A percentile compares a stretch with the other conserved stretches of the same genome.
These are phyloP conservation scores for Agaricus sinodeliciosus DNA, from an alignment of 768 basidiomycete species.

Conservation along the genomic window DNA sequence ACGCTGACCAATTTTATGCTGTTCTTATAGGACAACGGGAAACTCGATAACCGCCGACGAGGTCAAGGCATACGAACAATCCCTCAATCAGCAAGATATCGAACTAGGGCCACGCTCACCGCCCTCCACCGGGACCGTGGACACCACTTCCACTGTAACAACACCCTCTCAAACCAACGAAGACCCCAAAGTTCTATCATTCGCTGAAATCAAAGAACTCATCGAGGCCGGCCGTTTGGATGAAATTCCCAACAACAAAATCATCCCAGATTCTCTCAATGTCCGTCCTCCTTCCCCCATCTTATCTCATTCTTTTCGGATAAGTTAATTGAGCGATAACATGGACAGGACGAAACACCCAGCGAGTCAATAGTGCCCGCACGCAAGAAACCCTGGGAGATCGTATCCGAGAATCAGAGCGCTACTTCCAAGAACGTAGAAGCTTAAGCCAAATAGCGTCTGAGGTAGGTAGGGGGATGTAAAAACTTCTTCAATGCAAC, in stretches of 20 bases:
- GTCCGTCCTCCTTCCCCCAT: conserved; percentile 26
- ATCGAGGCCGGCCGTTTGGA: conserved; percentile 68
- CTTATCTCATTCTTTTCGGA: background rate
- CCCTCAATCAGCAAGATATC: conserved; percentile 6
- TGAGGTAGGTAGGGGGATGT: background rate
- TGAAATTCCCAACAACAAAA: conserved; percentile 72
- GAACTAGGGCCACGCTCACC: background rate
- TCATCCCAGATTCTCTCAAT: conserved; percentile 60
- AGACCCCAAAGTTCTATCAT: conserved; percentile 47
- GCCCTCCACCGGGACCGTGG: background rate
- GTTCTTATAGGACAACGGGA: conserved; percentile 29
- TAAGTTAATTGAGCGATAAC: background rate
- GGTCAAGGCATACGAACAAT: conserved; percentile 28
- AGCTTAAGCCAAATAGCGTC: background rate
- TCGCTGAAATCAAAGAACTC: conserved; percentile 61
- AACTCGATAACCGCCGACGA: conserved; percentile 34
- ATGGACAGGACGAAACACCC: conserved; percentile 42
- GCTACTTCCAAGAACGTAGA: too few species aligned
- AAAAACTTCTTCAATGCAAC: too few species aligned
- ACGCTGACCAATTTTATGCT: background rate
- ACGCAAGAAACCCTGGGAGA: conserved; percentile 70
- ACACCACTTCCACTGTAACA: background rate
- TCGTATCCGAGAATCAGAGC: conserved; percentile 1
- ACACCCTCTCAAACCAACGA: conserved; percentile 5
- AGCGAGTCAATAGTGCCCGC: conserved; percentile 45